phyloP scores from a whole-genome alignment of 305 asterid genomes.

The Rubia tinctorum region DNA sequence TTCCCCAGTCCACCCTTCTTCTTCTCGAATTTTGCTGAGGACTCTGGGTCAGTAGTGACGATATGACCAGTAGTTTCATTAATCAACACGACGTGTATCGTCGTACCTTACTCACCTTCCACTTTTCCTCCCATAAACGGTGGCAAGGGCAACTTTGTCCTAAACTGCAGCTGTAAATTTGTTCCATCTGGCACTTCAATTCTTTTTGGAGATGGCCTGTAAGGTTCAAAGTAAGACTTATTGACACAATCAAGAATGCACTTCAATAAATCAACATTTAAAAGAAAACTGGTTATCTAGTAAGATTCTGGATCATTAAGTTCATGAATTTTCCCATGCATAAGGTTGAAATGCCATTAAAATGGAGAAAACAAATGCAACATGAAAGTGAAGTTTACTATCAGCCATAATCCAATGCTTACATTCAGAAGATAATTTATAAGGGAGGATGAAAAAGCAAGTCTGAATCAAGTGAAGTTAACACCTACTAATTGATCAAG shows the following conservation, averaged over 20 bases:
- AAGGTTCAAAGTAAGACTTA: constrained; percentile 13
- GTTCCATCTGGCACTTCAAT: constrained; percentile 86
- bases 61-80: constrained; percentile 68
- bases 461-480: background rate
- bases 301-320: background rate
- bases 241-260: background rate
- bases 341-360: background rate
- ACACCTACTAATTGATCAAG: too few relatives aligned
- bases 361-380: background rate
- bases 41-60: constrained; percentile 78
- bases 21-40: constrained; percentile 90
- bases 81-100: constrained; percentile 72
- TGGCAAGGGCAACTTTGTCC: constrained; percentile 88
- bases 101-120: constrained; percentile 88
- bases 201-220: constrained; percentile 91
- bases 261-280: background rate
- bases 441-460: background rate
- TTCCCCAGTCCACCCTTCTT: constrained; percentile 83
- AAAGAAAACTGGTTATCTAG: background rate
- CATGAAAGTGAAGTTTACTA: background rate
- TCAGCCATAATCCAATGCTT: background rate
- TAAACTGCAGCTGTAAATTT: constrained; percentile 79
- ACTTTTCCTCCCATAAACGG: constrained; percentile 94
- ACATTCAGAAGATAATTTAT: background rate
- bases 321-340: background rate